These are phyloP conservation scores for Rhododendron simsii DNA, from an alignment of 148 eudicot species.

Conservation along the genomic window DNA sequence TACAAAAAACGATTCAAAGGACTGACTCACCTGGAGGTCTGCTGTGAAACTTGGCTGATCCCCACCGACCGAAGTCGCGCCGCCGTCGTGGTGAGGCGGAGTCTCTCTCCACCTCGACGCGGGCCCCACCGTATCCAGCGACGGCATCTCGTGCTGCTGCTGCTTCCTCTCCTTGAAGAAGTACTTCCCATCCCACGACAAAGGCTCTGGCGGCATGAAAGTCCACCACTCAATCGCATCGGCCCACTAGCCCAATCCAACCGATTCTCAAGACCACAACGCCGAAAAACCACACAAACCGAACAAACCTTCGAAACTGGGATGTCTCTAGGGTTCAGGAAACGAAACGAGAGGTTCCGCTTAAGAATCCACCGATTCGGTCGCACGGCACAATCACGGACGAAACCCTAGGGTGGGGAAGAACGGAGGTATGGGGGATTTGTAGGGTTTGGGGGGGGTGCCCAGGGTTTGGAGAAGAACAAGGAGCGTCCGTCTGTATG, in stretches of 20 bases:
- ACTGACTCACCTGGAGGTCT: conserved; percentile 40
- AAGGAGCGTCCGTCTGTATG: neutral
- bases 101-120: too few relatives aligned
- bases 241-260: neutral
- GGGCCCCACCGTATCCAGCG: conserved; percentile 8
- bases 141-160: conserved; percentile 27
- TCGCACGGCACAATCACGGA: neutral
- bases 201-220: conserved; percentile 88
- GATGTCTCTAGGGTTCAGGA: neutral
- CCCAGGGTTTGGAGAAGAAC: neutral
- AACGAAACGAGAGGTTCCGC: neutral
- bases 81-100: conserved; percentile 32
- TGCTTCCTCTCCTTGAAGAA: conserved; percentile 51
- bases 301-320: neutral
- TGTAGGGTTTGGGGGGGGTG: neutral
- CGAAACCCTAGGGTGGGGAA: neutral
- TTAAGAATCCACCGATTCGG: neutral
- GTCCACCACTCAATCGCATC: neutral
- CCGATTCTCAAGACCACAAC: neutral
- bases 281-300: neutral
- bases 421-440: neutral
- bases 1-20: neutral
- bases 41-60: conserved; percentile 32
- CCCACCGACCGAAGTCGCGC: conserved; percentile 40
- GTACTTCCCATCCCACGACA: conserved; percentile 79